Percentiles rank a stretch among this genome's conserved stretches.
phyloP scores from a whole-genome alignment of 2,329 filamentous ascomycete genomes.

The Aspergillus pseudoglaucus region DNA sequence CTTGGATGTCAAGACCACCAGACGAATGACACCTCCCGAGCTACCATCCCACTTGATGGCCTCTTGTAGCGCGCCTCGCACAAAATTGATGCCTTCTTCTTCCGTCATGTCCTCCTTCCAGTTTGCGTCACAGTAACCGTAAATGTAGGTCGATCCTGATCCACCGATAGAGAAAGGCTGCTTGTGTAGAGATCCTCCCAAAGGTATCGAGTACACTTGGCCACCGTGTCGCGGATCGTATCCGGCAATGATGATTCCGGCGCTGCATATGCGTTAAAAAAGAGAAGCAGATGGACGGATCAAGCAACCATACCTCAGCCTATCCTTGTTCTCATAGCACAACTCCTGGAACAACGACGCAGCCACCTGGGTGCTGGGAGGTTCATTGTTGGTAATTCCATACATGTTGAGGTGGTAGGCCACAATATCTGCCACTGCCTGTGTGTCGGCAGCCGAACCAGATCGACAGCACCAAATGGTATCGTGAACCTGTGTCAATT shows the following conservation, averaged over 20 bases:
- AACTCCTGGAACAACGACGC: constrained; percentile 96
- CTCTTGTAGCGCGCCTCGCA: constrained; percentile 83
- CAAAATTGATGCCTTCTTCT: constrained; percentile 81
- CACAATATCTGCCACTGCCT: constrained; percentile 96
- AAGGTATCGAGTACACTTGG: constrained; percentile 93
- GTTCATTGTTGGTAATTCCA: constrained; percentile 79
- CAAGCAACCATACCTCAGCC: constrained; percentile 60
- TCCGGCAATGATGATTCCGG: constrained; percentile 96
- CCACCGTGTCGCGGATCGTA: constrained; percentile 93
- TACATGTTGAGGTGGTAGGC: constrained; percentile 94
- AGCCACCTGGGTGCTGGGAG: constrained; percentile 89
- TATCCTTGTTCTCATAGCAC: constrained; percentile 96
- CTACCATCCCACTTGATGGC: constrained; percentile 99
- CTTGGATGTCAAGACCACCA: constrained; percentile 89
- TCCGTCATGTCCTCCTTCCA: constrained; percentile 95
- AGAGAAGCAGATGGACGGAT: neutral
- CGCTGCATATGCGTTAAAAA: constrained; percentile 47
- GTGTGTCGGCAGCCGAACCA: constrained; percentile 93
- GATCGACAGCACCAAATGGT: constrained; percentile 99
- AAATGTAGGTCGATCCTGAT: constrained; percentile 97
- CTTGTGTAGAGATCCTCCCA: constrained; percentile 96
- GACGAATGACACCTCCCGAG: constrained; percentile 93
- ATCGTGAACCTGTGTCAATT: constrained; percentile 96
- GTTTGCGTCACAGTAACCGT: constrained; percentile 95
- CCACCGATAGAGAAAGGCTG: constrained; percentile 92